A percentile compares a stretch with the other conserved stretches of the same genome.
These are phyloP conservation scores for Carex parvula DNA, from an alignment of 176 grass and related monocot species.

Conservation along the genomic window DNA sequence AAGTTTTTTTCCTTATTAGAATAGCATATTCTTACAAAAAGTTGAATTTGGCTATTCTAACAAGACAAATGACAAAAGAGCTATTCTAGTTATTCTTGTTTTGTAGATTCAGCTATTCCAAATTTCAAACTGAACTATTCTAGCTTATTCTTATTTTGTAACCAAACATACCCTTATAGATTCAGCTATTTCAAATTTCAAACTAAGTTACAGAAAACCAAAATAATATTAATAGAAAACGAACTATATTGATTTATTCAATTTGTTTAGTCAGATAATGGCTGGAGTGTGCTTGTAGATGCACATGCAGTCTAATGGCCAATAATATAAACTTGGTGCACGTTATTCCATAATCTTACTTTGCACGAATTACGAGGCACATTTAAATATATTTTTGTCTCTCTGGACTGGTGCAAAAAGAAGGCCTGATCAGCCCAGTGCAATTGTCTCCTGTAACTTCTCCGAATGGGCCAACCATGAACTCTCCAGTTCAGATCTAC, in stretches of 20 bases:
- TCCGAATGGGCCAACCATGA: conserved; percentile 6
- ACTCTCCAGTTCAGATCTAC: not conserved
- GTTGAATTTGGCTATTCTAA: no score
- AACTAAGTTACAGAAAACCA: not conserved
- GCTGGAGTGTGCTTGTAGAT: conserved; percentile 17
- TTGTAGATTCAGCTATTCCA: no score
- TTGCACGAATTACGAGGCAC: conserved; percentile 15
- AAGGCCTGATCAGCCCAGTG: conserved; percentile 18
- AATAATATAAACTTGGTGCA: conserved; percentile 3
- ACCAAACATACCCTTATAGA: not conserved
- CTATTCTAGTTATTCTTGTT: no score
- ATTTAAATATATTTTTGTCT: not conserved
- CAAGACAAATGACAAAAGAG: no score
- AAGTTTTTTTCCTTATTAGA: no score
- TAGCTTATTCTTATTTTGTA: no score
- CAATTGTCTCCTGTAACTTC: not conserved
- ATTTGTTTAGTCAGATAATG: conserved; percentile 11
- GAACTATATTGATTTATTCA: not conserved
- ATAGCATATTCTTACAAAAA: no score
- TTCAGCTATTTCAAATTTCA: not conserved
- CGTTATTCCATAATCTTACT: not conserved
- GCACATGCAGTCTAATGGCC: conserved; percentile 16
- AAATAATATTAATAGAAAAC: not conserved
- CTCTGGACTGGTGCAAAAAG: not conserved
- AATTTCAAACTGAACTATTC: no score